Evolutionary conservation across 2,329 filamentous ascomycete species (phyloP), one percentile per base, ranked within the genome.

Genomic region (Xylaria sp.): DNA sequence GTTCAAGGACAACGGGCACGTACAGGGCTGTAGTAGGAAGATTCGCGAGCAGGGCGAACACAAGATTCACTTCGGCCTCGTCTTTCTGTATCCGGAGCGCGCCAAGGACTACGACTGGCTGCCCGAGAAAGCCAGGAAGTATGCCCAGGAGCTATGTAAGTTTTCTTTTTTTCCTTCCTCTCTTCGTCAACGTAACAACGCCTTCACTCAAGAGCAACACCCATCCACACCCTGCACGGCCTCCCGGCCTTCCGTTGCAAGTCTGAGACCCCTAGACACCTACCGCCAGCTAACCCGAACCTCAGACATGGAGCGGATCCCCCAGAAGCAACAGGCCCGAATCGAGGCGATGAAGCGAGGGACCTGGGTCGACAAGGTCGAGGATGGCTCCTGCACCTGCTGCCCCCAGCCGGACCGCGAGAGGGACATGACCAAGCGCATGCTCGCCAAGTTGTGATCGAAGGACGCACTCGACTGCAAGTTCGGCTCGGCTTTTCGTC

Each of bases 81-180:
- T 68, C 6, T 64, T 67, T 49, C 70, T 78, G n/a, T 80, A 76
- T 51, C 78, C 78, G 1, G 77, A 80, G 52, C 71, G 76, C 20
- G 77, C 77, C 6, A 67, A 79, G 37, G 66, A 71, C 34, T 80
- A 80, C 60, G 47, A 64, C 4, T 80, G 78, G 78, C 74, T 80
- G 13, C 67, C 73, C 7, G 48, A 65, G 2, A 70, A 74, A 43
- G 59, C 74, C 45, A 76, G 76, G 60, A 54, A 62, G 41, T 67
- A 71, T 37, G 72, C 74, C 7, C 66, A 67, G 49, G 66, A 73
- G 50, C 71, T 75, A 63, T 71, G 77, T 78, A 66, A 66, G 76
- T 75, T 21, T 39, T 39, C 21, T 44, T 22, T 19, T 26, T 41
- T 16, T 38, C 18, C 8, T 19, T 29, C 22, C 38, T 13, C n/a